Percentiles rank a stretch among this genome's conserved stretches.
phyloP scores from a whole-genome alignment of 179 eudicot species.

The Amaranthus tricolor region DNA sequence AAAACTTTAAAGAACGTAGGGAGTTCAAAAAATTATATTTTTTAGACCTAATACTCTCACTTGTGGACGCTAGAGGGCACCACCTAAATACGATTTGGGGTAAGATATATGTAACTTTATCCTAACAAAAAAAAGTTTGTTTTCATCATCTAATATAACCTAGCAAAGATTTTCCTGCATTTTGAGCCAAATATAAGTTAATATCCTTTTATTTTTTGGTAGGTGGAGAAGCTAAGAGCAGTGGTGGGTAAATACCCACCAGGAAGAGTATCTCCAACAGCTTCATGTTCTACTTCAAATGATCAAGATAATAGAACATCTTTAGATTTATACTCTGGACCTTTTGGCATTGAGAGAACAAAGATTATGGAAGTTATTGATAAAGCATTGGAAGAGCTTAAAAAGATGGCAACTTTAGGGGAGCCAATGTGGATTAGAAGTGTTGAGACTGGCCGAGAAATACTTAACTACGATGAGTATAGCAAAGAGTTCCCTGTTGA shows the following conservation, averaged over 20 bases:
- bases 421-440: slow-evolving; percentile 89
- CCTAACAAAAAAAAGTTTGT: no score
- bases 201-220: not conserved
- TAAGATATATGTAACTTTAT: no score
- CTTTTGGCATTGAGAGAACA: slow-evolving; percentile 63
- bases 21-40: no score
- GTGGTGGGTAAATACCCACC: slow-evolving; percentile 50
- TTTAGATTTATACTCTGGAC: slow-evolving; percentile 59
- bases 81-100: no score
- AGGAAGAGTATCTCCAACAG: slow-evolving; percentile 53
- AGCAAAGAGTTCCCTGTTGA: slow-evolving; percentile 45
- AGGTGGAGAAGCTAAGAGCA: slow-evolving; percentile 84
- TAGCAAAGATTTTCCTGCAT: no score
- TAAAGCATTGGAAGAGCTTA: slow-evolving; percentile 62
- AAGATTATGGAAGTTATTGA: slow-evolving; percentile 52
- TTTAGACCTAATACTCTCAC: no score
- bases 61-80: no score
- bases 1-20: no score
- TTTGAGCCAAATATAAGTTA: not conserved
- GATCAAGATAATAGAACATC: slow-evolving; percentile 62
- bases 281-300: slow-evolving; percentile 54
- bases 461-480: slow-evolving; percentile 88
- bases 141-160: no score
- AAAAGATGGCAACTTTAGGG: slow-evolving; percentile 68
- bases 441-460: slow-evolving; percentile 80